Base-by-base conservation (phyloP, 1,284 basidiomycete species). In the Ceratobasidium sp. region DNA sequence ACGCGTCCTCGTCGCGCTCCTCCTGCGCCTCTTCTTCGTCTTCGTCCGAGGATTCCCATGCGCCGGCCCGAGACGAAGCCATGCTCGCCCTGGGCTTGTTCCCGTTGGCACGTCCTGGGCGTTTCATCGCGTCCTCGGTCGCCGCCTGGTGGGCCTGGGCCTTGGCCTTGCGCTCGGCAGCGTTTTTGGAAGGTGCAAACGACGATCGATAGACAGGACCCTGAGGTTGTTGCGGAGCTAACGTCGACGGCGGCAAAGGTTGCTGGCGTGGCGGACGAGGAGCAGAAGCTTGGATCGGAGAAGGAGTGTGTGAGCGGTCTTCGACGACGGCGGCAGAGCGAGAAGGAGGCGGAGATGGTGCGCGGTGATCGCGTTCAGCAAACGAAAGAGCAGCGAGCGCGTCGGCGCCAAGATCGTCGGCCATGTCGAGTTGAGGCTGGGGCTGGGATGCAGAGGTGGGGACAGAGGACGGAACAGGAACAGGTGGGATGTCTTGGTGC, bases 21-120 rank as follows among this genome's bases (percentile, higher is more conserved):
- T 91, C 87, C 12, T 92, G 92, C 3, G 93, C 92, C 12, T 92
- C 91, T 1, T 92, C 90, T 30, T 92, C n/a, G n/a, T n/a, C 91
- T 76, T 92, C 91, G 75, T 88, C 89, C 74, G 90, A 92, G 76
- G 89, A 89, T 72, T 86, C 86, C 90, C 90, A 92, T n/a, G 83
- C 86, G 23, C 85, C 85, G n/a, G 76, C 78, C 73, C 78, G 81
- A 61, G 81, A 77, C 77, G 80, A 83, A 73, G 82, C 80, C 78
- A 85, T 86, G 71, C 82, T 41, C 80, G 77, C 32, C 65, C 85
- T 87, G 21, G 74, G 48, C 64, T 50, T 73, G 23, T 28, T 30
- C 45, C 88, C 88, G 75, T 88, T 88, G n/a, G 84, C 81, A 75
- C 90, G 84, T 43, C 92, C 92, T 43, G 92, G 92, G 74, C 86